Evolutionary conservation across 1,284 basidiomycete species (phyloP), one percentile per base, ranked within the genome.

Genomic region (Malassezia sp.): DNA sequence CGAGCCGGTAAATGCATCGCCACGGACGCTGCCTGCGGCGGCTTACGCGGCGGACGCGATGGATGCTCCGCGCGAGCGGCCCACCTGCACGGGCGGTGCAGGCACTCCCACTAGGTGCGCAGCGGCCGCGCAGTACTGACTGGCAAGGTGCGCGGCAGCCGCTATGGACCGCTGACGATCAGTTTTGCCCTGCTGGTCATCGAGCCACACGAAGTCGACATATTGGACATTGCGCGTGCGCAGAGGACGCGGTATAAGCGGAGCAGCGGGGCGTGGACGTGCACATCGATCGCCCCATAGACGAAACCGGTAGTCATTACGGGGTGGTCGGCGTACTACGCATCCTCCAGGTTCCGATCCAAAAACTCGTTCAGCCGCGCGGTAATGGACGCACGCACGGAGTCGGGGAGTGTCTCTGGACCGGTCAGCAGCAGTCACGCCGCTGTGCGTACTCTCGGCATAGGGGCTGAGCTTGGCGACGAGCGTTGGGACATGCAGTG

Each of bases 261-360:
- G 11, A 42, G 23, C 12, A 5, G 15, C 14, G 24, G 6, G 24
- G 31, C 18, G 27, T 8, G 9, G 21, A 7, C n/a, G 3, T 44
- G 46, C 40, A 28, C n/a, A 4, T 17, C 23, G 11, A 18, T 42
- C 12, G 17, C 2, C 6, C 17, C 20, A 22, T 36, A 30, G 18
- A 14, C 21, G 15, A 20, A 10, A 23, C 6, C 17, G 28, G 14
- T 15, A 23, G 36, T 28, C n/a, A n/a, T n/a, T n/a, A n/a, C n/a
- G n/a, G n/a, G n/a, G n/a, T n/a, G n/a, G n/a, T n/a, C 20, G 28
- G 20, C 9, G 12, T 10, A 17, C 22, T 41, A 50, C 17, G 48
- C 48, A 20, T 50, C 48, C 31, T 50, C 48, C 14, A 50, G 32
- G 22, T 50, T 50, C 0, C 48, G 42, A 22, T 50, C 48, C 18